A percentile compares a stretch with the other conserved stretches of the same genome.
Conservation (phyloP, 2,329 filamentous ascomycete species). For the Colletotrichum tropicale region DNA sequence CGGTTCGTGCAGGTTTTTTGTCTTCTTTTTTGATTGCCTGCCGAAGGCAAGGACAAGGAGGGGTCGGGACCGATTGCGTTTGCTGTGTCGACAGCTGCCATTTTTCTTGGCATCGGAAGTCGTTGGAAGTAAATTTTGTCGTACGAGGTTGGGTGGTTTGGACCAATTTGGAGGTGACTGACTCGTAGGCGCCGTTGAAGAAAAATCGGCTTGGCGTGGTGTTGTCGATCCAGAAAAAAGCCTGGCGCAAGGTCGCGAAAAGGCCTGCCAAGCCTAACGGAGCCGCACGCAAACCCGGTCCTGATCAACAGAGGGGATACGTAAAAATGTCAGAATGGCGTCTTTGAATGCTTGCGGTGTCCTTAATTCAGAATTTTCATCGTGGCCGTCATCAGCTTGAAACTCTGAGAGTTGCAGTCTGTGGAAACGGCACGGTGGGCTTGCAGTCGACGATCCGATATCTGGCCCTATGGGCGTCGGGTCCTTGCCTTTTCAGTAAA, state of each 20-base stretch:
- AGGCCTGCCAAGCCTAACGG: background rate
- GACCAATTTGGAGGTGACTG: background rate
- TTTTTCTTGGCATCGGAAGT: slow-evolving; percentile 14
- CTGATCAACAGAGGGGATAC: background rate
- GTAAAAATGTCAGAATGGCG: background rate
- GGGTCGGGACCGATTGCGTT: slow-evolving; percentile 2
- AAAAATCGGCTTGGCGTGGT: background rate
- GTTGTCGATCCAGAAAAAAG: background rate
- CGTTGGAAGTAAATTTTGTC: background rate
- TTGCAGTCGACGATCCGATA: background rate
- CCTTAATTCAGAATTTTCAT: background rate
- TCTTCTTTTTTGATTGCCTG: background rate
- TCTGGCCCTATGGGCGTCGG: background rate
- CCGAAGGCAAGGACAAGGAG: background rate
- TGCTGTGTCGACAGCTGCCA: background rate
- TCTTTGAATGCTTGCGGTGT: background rate
- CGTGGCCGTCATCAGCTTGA: background rate
- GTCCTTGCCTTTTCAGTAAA: background rate
- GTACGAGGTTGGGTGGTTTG: slow-evolving; percentile 9
- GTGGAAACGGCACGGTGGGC: background rate
- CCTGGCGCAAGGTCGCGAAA: background rate
- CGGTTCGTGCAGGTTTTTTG: background rate
- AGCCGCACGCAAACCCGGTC: background rate
- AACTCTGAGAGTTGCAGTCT: slow-evolving; percentile 4
- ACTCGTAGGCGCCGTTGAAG: background rate